Evolutionary conservation across 768 basidiomycete genomes (phyloP), one percentile per base, ranked within the genome.

Genomic region (Lactifluus echinatus): DNA sequence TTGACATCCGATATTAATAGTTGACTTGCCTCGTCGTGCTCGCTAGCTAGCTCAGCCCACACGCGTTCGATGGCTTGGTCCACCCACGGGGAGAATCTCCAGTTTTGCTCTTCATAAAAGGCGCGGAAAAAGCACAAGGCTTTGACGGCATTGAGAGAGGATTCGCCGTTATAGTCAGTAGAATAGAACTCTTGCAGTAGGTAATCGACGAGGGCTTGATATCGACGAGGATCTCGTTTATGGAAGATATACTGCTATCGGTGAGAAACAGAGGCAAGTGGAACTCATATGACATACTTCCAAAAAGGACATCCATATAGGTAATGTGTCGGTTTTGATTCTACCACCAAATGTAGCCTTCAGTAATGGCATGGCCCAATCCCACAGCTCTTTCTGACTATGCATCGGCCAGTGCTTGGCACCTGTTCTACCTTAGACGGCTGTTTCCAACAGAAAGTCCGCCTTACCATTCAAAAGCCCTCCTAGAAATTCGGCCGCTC

Each of bases 341-440:
- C 82, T 85, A 37, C 77, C 75, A n/a, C 73, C 71, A 61, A 92
- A 82, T 17, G 91, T 81, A 34, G 78, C 76, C 19, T 76, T 75
- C 50, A 93, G 76, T 33, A 79, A 74, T 0, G 86, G 85, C 21
- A 73, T 78, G 46, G 90, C 81, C 93, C 93, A 96, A 40, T 76
- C 72, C 90, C 90, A 93, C 2, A 96, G 69, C 19, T 67, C 66
- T 42, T 79, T 67, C 68, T 93, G 86, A 61, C 83, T 81, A n/a
- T 74, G 71, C 2, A 77, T 74, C 0, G 89, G 77, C 93, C 93
- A 96, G 66, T 93, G 89, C 69, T 93, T 93, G 3, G 86, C 85
- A 8, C 89, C 90, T 83, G 66, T 28, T 15, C 14, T 28, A 23
- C 44, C 36, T 55, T 40, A 63, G 54, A 43, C 4, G 21, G 14